Base-by-base conservation (phyloP, 192 early-diverging fungal species). In the Coemansia sp. region DNA sequence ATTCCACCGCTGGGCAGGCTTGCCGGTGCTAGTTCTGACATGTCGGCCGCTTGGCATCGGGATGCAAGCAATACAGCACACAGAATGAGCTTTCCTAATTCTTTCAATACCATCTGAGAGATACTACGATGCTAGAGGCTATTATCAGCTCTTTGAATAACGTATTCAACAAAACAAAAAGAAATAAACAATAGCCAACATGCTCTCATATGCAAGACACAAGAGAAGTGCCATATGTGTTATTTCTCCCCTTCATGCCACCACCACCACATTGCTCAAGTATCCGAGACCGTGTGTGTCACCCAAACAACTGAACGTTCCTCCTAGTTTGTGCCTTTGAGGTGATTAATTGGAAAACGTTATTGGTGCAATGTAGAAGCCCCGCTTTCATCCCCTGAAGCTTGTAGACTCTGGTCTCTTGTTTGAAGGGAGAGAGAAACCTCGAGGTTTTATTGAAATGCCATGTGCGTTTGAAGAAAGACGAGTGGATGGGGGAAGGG, bases 1-100 rank as follows among this genome's bases (percentile, higher is more conserved):
- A 59, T 59, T 16, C 57, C 57, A 22, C 18, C n/a, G 57, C 36
- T 59, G 26, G 57, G 57, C 57, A 41, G 57, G 6, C 16, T 18
- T 15, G n/a, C 39, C 16, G 37, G 36, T 18, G 40, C 39, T 7
- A 7, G 6, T 13, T 41, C 36, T 6, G 39, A 40, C 15, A 37
- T 19, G 9, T n/a, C 0, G 9, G 57, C 57, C 18, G 39, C 57
- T 41, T 37, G 13, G n/a, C 57, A 59, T 6, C 0, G 11, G 26
- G 21, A 16, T 40, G n/a, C 16, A 18, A 59, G 57, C 57, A 59
- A 59, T 6, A 41, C 16, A 41, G 39, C 57, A 16, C 36, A 19
- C 16, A 19, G 3, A n/a, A 59, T 8, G 5, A 59, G 13, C 3
- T 12, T 7, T 59, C 13, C 16, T 41, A 19, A 37, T 8, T 59